phyloP scores from a whole-genome alignment of 441 rosid species.

The Erodium texanum region DNA sequence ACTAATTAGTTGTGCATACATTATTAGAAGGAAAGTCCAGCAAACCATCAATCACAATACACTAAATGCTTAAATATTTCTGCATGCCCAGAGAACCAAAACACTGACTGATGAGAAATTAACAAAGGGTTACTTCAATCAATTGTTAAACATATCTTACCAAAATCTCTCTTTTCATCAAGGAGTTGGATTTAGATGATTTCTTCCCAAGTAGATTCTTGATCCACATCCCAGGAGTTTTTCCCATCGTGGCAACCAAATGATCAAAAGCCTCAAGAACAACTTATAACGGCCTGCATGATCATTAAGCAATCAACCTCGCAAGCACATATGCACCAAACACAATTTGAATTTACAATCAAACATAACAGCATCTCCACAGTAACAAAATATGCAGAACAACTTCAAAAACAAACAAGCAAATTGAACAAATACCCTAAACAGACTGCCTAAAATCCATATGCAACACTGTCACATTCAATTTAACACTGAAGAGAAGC shows the following conservation, averaged over 20 bases:
- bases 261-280: conserved; percentile 10
- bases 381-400: background rate
- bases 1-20: background rate
- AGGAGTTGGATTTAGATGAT: conserved; percentile 55
- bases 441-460: background rate
- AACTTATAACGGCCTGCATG: conserved; percentile 18
- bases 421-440: background rate
- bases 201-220: conserved; percentile 67
- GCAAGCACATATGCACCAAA: background rate
- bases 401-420: background rate
- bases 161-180: conserved; percentile 39
- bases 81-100: too few relatives aligned
- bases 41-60: background rate
- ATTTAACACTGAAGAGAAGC: conserved; percentile 1
- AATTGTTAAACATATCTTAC: conserved; percentile 22
- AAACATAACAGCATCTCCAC: background rate
- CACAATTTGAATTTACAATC: background rate
- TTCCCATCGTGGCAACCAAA: conserved; percentile 43
- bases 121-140: background rate
- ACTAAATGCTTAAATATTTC: background rate
- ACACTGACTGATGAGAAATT: too few relatives aligned
- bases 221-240: conserved; percentile 70
- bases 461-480: background rate
- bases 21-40: background rate
- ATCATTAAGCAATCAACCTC: conserved; percentile 1